A percentile compares a stretch with the other conserved stretches of the same genome.
phyloP scores from a whole-genome alignment of 2,329 filamentous ascomycete species.

The Albifimbria verrucaria region DNA sequence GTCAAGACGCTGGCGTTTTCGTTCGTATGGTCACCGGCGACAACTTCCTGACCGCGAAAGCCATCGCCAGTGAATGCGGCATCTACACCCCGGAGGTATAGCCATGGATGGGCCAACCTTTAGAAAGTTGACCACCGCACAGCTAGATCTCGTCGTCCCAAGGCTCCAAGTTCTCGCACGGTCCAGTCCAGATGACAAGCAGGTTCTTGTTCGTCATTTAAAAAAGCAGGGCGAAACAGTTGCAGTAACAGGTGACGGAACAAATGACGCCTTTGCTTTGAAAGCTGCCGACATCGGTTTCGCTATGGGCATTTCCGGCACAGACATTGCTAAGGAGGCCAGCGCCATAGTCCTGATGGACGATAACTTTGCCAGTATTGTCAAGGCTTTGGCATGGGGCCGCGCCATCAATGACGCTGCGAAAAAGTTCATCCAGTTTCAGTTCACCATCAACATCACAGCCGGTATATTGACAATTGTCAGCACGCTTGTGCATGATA shows the following conservation, averaged over 20 bases:
- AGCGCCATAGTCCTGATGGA: constrained; percentile 67
- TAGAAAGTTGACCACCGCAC: constrained; percentile 49
- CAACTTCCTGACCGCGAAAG: constrained; percentile 56
- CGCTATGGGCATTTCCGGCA: constrained; percentile 65
- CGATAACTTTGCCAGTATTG: constrained; percentile 64
- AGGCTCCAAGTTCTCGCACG: constrained; percentile 49
- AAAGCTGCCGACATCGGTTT: constrained; percentile 66
- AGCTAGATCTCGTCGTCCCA: constrained; percentile 52
- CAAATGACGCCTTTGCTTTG: constrained; percentile 63
- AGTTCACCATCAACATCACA: constrained; percentile 69
- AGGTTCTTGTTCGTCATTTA: constrained; percentile 52
- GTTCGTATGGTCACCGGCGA: constrained; percentile 58
- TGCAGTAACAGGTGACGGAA: constrained; percentile 64
- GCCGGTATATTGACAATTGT: constrained; percentile 64
- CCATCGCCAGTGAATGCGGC: constrained; percentile 62
- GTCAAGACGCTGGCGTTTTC: constrained; percentile 59
- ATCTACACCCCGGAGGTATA: constrained; percentile 59
- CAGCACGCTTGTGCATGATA: constrained; percentile 54
- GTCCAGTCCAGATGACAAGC: constrained; percentile 58
- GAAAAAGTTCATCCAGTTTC: constrained; percentile 66
- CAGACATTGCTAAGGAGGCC: constrained; percentile 65
- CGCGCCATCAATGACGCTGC: constrained; percentile 66
- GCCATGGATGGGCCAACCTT: constrained; percentile 66
- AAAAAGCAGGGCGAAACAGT: constrained; percentile 55
- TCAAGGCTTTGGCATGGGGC: constrained; percentile 67